Evolutionary conservation across 805 yeast species (phyloP).

Genomic region (Jamesozyma gamospora): DNA sequence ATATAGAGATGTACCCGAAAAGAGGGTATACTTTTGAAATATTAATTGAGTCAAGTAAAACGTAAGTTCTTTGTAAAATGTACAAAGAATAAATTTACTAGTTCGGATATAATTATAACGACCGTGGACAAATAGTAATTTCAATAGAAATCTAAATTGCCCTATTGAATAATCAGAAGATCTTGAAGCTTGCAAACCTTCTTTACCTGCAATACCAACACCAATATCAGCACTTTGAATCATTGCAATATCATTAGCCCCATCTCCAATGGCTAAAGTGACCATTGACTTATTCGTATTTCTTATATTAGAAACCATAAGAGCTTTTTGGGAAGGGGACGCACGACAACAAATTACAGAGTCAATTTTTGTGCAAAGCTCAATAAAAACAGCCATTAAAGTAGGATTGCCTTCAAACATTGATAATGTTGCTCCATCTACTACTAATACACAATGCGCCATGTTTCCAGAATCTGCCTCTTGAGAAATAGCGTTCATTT

Average conservation of each 20-base stretch:
- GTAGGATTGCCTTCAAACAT: conserved; percentile 66
- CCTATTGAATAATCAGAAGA: conserved; percentile 92
- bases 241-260: conserved; percentile 99
- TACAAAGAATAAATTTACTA: conserved; percentile 80
- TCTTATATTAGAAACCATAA: conserved; percentile 76
- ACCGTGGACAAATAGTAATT: conserved; percentile 85
- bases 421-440: conserved; percentile 84
- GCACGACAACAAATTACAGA: conserved; percentile 95
- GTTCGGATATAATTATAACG: conserved; percentile 90
- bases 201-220: conserved; percentile 93
- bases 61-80: conserved; percentile 87
- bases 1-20: conserved; percentile 86
- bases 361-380: conserved; percentile 77
- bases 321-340: conserved; percentile 92
- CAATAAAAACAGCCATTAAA: conserved; percentile 65
- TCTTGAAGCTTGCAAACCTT: conserved; percentile 94
- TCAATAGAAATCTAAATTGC: conserved; percentile 77
- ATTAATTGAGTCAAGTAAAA: conserved; percentile 84
- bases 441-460: conserved; percentile 90
- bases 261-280: conserved; percentile 95
- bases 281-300: conserved; percentile 57
- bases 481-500: conserved; percentile 64
- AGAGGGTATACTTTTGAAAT: conserved; percentile 76
- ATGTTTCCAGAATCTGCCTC: conserved; percentile 64
- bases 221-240: conserved; percentile 98